phyloP scores from a whole-genome alignment of 768 basidiomycete species.

The Tylopilus plumbeoviolaceoides region DNA sequence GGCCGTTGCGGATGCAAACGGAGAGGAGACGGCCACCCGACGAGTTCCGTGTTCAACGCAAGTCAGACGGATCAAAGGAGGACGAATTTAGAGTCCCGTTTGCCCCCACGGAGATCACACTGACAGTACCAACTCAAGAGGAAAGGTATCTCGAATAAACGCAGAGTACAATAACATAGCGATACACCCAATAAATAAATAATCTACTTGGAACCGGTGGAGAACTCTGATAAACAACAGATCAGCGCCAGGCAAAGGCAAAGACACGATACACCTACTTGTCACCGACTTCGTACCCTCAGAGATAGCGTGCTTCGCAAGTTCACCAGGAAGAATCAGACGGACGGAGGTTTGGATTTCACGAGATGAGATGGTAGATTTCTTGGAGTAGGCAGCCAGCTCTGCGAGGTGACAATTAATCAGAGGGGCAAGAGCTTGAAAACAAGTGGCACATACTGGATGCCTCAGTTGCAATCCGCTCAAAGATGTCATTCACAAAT shows the following conservation, averaged over 20 bases:
- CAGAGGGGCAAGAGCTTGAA: not conserved
- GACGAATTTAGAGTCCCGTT: not conserved
- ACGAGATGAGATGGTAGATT: slow-evolving; percentile 87
- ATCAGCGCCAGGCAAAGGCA: slow-evolving; percentile 2
- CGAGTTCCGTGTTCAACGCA: not conserved
- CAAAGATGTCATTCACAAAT: slow-evolving; percentile 83
- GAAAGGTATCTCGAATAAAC: slow-evolving; percentile 30
- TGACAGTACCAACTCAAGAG: not conserved
- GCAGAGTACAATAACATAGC: slow-evolving; percentile 31
- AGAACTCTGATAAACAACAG: slow-evolving; percentile 44
- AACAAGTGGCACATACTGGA: slow-evolving; percentile 45
- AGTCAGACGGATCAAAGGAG: not conserved
- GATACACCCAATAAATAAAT: slow-evolving; percentile 26
- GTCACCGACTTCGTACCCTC: slow-evolving; percentile 77
- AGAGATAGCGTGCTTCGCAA: slow-evolving; percentile 85
- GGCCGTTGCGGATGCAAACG: not conserved
- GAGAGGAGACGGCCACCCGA: not conserved
- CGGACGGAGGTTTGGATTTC: slow-evolving; percentile 86
- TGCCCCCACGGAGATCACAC: not conserved
- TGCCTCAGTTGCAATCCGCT: slow-evolving; percentile 72
- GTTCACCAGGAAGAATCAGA: slow-evolving; percentile 79
- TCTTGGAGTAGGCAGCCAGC: slow-evolving; percentile 84
- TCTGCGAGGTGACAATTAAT: slow-evolving; percentile 35
- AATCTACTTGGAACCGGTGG: slow-evolving; percentile 52
- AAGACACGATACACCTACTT: slow-evolving; percentile 38